phyloP scores from a whole-genome alignment of 2,329 filamentous ascomycete species.

The Huntiella decipiens region DNA sequence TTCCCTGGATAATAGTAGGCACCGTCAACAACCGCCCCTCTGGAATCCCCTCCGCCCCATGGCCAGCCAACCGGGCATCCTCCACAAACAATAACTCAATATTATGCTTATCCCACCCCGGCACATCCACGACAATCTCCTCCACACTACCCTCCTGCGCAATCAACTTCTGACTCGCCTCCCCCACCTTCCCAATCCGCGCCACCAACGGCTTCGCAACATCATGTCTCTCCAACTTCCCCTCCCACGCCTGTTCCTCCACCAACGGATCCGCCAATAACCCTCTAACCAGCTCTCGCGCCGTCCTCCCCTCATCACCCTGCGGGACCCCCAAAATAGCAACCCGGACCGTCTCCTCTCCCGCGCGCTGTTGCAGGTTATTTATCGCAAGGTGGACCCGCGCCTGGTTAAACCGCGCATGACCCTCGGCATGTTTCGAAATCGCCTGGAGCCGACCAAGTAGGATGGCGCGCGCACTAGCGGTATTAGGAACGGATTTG shows the following conservation, averaged over 20 bases:
- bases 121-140: slow-evolving; percentile 44
- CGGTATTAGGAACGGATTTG: no score
- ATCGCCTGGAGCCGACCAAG: no score
- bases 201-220: slow-evolving; percentile 41
- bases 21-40: slow-evolving; percentile 52
- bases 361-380: slow-evolving; percentile 37
- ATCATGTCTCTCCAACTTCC: slow-evolving; percentile 33
- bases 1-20: neutral
- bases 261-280: slow-evolving; percentile 52
- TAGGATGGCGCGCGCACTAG: no score
- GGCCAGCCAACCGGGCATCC: slow-evolving; percentile 22
- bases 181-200: slow-evolving; percentile 25
- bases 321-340: slow-evolving; percentile 33
- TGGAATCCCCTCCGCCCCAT: slow-evolving; percentile 18
- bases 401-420: slow-evolving; percentile 35
- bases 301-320: slow-evolving; percentile 24
- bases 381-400: slow-evolving; percentile 52
- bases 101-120: slow-evolving; percentile 38
- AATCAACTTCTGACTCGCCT: slow-evolving; percentile 14
- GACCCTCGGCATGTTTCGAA: slow-evolving; percentile 24
- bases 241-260: slow-evolving; percentile 46
- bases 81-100: slow-evolving; percentile 45
- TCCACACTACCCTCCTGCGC: slow-evolving; percentile 14
- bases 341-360: slow-evolving; percentile 38
- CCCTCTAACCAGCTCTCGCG: slow-evolving; percentile 47